These are phyloP conservation scores for Olyra latifolia DNA, from an alignment of 176 grass and related monocot species.

Conservation along the genomic window DNA sequence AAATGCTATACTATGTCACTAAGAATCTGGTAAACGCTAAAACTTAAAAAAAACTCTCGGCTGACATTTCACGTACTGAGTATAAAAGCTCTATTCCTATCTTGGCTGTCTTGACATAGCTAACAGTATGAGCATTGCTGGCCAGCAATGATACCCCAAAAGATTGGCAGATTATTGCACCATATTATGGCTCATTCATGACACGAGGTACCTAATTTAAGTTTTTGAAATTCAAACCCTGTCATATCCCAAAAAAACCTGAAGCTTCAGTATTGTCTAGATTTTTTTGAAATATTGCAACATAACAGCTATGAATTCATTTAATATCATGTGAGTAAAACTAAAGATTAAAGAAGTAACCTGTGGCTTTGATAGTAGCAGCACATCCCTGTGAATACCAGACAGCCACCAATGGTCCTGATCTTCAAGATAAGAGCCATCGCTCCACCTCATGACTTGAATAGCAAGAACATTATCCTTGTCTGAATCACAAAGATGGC, in stretches of 20 bases:
- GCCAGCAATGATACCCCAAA: neutral
- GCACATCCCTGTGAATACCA: conserved; percentile 94
- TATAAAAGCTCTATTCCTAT: neutral
- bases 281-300: neutral
- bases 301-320: neutral
- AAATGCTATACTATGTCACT: neutral
- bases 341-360: conserved; percentile 44
- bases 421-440: conserved; percentile 98
- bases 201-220: neutral
- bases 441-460: conserved; percentile 98
- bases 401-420: conserved; percentile 98
- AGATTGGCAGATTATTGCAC: neutral
- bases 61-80: neutral
- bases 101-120: neutral
- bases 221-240: neutral
- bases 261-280: neutral
- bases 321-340: conserved; percentile 20
- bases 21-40: neutral
- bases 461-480: conserved; percentile 87
- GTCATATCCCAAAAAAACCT: neutral
- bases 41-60: neutral
- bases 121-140: neutral
- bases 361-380: conserved; percentile 92
- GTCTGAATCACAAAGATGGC: conserved; percentile 68
- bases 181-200: neutral